These are phyloP conservation scores for Kandelia obovata DNA, from an alignment of 345 rosid species.

Conservation along the genomic window DNA sequence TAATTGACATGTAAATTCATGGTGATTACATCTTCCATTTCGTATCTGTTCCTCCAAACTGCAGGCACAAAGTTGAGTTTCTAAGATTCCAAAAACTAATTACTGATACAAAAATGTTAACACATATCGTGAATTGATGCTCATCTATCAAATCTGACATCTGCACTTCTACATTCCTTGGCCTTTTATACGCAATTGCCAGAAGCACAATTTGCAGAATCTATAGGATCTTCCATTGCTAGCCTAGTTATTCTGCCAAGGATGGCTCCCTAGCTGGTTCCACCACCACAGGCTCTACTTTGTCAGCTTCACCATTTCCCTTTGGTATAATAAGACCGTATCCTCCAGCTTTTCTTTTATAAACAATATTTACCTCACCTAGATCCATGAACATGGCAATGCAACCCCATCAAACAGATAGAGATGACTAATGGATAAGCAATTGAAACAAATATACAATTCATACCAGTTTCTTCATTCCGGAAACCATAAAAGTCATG, in stretches of 20 bases:
- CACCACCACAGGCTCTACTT: slow-evolving; percentile 53
- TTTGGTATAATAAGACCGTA: slow-evolving; percentile 86
- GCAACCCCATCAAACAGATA: background rate
- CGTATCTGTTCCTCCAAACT: too few relatives aligned
- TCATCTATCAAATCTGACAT: too few relatives aligned
- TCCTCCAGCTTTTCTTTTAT: slow-evolving; percentile 85
- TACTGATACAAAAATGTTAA: too few relatives aligned
- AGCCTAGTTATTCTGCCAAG: slow-evolving; percentile 33
- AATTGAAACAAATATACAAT: background rate
- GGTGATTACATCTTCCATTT: too few relatives aligned
- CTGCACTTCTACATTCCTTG: too few relatives aligned
- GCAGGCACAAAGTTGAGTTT: too few relatives aligned
- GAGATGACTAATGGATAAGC: background rate
- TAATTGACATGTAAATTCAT: too few relatives aligned
- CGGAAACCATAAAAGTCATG: slow-evolving; percentile 90
- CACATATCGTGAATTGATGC: too few relatives aligned
- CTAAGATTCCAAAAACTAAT: too few relatives aligned
- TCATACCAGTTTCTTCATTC: slow-evolving; percentile 84
- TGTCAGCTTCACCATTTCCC: slow-evolving; percentile 51
- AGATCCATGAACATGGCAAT: slow-evolving; percentile 21
- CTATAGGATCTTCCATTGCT: too few relatives aligned
- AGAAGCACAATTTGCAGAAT: too few relatives aligned
- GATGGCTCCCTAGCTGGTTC: slow-evolving; percentile 56
- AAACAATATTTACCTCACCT: slow-evolving; percentile 88
- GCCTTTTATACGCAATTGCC: too few relatives aligned